Base-by-base conservation (phyloP, 106 monocot species). In the Cymbidium sinense region DNA sequence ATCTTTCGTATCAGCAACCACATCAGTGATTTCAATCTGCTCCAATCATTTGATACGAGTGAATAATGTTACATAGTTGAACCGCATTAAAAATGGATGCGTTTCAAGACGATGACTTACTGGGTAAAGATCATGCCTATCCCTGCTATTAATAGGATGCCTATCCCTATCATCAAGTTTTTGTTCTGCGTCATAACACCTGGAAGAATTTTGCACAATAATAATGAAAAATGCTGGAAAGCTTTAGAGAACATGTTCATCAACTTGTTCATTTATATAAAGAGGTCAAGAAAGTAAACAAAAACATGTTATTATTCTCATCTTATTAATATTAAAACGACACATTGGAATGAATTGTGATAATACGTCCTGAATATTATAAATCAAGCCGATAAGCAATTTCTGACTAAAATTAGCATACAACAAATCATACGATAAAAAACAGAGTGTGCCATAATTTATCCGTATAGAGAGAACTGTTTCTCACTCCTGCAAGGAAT, bases 1-100 rank as follows among this genome's bases (percentile, higher is more conserved):
- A 80, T 96, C 96, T 83, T 91, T 93, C n/a, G 93, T 96, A 81
- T 96, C 96, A 67, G 54, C 43, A 34, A 88, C 70, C 10, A 96
- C 85, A 39, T 80, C 91, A 64, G 35, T 83, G 64, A 93, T 96
- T 78, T 89, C 96, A 71, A 91, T 83, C 96, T 91, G 90, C 83
- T 77, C 65, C 64, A 84, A 52, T 9, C 31, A 39, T 71, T 8
- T 36, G 1, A 15, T 75, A 34, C 0, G 19, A 29, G 9, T 74
- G 12, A 39, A 30, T 65, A 36, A 41, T 12, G 29, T 73, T 17
- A 41, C 20, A 69, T 8, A 74, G 25, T 13, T 19, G n/a, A 13
- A n/a, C 34, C 9, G 13, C 17, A 50, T 39, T 64, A 29, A 41
- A 5, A 31, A 73, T 20, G 18, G 0, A 76, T 34, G 19, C 9